phyloP scores from a whole-genome alignment of 345 rosid species.

The Bretschneidera sinensis region DNA sequence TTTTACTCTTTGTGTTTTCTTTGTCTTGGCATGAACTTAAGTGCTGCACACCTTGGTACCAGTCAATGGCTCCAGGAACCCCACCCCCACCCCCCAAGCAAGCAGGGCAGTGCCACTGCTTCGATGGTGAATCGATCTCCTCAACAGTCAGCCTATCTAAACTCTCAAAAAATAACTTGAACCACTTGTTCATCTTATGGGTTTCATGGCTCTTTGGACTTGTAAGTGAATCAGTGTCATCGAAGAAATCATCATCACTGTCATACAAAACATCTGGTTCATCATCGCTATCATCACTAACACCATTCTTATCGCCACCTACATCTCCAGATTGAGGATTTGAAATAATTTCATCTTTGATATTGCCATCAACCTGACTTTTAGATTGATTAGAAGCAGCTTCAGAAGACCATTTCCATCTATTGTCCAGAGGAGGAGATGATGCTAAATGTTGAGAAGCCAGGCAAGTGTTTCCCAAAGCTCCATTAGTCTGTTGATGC shows the following conservation, averaged over 20 bases:
- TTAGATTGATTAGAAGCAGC: background rate
- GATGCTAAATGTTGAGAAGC: no score
- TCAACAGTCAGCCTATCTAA: constrained; percentile 27
- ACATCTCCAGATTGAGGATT: constrained; percentile 13
- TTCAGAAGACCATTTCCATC: constrained; percentile 3
- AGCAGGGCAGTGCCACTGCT: constrained; percentile 47
- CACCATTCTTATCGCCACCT: constrained; percentile 7
- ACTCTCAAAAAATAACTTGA: constrained; percentile 26
- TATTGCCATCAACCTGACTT: constrained; percentile 2
- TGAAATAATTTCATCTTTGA: background rate
- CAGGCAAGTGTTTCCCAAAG: constrained; percentile 2
- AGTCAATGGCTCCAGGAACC: constrained; percentile 44
- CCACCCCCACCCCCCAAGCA: constrained; percentile 46
- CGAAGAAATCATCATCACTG: constrained; percentile 15
- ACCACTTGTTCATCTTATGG: constrained; percentile 32
- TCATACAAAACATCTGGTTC: constrained; percentile 18
- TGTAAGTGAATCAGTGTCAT: constrained; percentile 32
- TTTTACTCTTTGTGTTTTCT: constrained; percentile 25
- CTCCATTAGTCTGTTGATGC: constrained; percentile 11
- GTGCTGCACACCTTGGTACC: constrained; percentile 39
- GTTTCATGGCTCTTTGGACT: constrained; percentile 28
- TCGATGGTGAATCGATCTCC: constrained; percentile 28
- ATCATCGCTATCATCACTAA: constrained; percentile 25
- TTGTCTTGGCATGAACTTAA: constrained; percentile 35
- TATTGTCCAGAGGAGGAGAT: background rate